phyloP scores from a whole-genome alignment of 257 asterid species.

The Solanum lignicaule region DNA sequence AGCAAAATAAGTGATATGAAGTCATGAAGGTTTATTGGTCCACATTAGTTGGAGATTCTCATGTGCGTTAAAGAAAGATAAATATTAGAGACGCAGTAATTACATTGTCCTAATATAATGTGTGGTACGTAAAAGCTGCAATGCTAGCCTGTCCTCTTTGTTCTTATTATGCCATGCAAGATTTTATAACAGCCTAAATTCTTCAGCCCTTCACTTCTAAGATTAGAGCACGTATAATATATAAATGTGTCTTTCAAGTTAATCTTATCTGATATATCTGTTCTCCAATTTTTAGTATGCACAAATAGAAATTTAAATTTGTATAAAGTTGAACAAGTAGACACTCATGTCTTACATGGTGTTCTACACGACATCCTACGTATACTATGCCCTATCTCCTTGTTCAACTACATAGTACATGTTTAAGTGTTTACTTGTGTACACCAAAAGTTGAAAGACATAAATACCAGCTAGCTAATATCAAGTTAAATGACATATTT shows the following conservation, averaged over 20 bases:
- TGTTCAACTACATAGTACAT: not conserved
- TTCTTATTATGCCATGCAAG: not conserved
- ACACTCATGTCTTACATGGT: no score
- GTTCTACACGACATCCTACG: not conserved
- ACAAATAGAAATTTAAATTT: no score
- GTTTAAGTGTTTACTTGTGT: no score
- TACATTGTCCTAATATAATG: not conserved
- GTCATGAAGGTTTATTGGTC: not conserved
- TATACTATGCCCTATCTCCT: not conserved
- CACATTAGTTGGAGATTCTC: slow-evolving; percentile 33
- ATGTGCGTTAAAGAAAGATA: not conserved
- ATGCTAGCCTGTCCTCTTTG: not conserved
- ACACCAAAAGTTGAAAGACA: no score
- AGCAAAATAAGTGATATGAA: slow-evolving; percentile 11
- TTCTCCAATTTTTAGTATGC: no score
- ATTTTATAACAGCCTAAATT: not conserved
- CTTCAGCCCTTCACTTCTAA: not conserved
- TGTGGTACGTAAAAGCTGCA: not conserved
- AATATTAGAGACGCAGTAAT: not conserved
- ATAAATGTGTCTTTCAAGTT: no score
- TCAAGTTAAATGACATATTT: no score
- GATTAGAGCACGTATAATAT: not conserved
- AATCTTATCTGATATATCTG: no score
- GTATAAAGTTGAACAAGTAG: no score
- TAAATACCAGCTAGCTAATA: not conserved